phyloP scores from a whole-genome alignment of 257 asterid species.

The Solanum rostratum region DNA sequence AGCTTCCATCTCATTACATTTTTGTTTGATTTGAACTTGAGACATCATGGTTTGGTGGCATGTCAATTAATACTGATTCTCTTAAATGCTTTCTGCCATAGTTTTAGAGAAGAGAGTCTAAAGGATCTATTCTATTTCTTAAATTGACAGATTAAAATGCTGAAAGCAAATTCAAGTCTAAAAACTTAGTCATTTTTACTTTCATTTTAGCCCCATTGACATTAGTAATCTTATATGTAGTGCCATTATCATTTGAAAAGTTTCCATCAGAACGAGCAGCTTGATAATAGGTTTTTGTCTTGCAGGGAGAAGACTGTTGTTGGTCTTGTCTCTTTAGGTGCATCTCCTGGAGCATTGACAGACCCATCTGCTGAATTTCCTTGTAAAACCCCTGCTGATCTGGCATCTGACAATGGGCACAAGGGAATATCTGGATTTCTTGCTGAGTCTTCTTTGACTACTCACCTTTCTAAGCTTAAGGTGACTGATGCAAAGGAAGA shows the following conservation, averaged over 20 bases:
- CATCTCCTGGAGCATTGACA: slow-evolving; percentile 70
- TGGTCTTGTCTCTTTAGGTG: slow-evolving; percentile 75
- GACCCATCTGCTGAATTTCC: slow-evolving; percentile 77
- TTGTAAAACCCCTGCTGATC: slow-evolving; percentile 77
- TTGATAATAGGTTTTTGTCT: slow-evolving; percentile 4
- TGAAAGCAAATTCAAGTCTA: neutral
- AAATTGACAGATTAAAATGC: neutral
- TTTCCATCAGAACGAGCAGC: neutral
- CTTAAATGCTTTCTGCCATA: neutral
- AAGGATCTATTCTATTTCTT: neutral
- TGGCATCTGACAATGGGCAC: slow-evolving; percentile 81
- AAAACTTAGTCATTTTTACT: neutral
- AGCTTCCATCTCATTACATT: neutral
- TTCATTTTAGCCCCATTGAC: neutral
- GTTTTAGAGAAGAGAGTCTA: neutral
- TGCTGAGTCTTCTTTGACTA: slow-evolving; percentile 67
- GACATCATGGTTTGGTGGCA: neutral
- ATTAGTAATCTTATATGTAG: neutral
- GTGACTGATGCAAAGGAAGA: slow-evolving; percentile 44
- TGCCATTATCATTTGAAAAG: neutral
- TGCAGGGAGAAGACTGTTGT: slow-evolving; percentile 86
- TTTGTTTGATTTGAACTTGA: neutral
- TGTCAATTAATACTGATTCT: neutral
- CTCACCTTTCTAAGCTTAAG: slow-evolving; percentile 51
- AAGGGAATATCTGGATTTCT: slow-evolving; percentile 96